These are phyloP conservation scores for Rhizophagus sp. DNA, from an alignment of 192 early-diverging fungal genomes.

Conservation along the genomic window DNA sequence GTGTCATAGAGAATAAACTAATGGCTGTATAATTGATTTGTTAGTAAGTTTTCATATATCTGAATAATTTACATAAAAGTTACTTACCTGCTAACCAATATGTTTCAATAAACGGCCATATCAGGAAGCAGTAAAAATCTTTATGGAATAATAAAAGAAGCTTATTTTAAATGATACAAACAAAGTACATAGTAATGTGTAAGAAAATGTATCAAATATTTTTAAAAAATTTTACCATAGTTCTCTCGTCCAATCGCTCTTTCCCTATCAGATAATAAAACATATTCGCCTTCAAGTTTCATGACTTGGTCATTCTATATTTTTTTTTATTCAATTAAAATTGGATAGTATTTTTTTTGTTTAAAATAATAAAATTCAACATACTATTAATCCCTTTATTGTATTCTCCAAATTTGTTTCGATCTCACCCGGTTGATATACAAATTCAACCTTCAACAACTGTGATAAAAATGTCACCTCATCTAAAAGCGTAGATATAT, in stretches of 20 bases:
- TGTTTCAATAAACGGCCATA: slow-evolving; percentile 89
- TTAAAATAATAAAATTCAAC: neutral
- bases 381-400: slow-evolving; percentile 54
- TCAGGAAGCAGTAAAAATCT: slow-evolving; percentile 82
- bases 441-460: slow-evolving; percentile 78
- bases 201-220: too few species aligned
- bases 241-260: slow-evolving; percentile 58
- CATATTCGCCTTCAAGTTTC: slow-evolving; percentile 47
- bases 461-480: slow-evolving; percentile 75
- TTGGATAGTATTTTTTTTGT: neutral
- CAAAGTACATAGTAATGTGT: too few species aligned
- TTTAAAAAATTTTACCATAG: slow-evolving; percentile 47
- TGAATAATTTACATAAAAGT: slow-evolving; percentile 35
- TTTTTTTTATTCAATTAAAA: neutral
- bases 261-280: slow-evolving; percentile 54
- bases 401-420: slow-evolving; percentile 65
- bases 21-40: slow-evolving; percentile 28
- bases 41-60: neutral
- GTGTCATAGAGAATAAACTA: slow-evolving; percentile 45
- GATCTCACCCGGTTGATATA: slow-evolving; percentile 75
- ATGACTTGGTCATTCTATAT: slow-evolving; percentile 49
- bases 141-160: neutral
- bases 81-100: slow-evolving; percentile 79
- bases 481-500: slow-evolving; percentile 51
- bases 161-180: too few species aligned